Evolutionary conservation across 768 basidiomycete species (phyloP).

Genomic region (Russula olivacea): DNA sequence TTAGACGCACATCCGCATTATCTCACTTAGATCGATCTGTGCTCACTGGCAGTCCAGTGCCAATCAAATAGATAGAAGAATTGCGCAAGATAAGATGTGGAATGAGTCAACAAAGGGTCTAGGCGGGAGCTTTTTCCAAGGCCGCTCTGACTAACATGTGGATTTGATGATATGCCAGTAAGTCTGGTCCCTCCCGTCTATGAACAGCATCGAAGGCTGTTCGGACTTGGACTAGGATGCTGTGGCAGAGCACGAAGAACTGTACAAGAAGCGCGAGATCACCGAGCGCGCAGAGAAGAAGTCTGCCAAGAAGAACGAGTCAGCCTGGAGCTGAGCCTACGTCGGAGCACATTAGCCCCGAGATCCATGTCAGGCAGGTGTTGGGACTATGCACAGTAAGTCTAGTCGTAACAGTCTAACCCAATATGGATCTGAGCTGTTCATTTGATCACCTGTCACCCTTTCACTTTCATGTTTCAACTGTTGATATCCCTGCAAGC

Average conservation of each 20-base stretch:
- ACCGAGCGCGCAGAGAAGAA: slow-evolving; percentile 83
- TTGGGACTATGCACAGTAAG: no score
- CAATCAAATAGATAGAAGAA: background rate
- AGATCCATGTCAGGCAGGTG: background rate
- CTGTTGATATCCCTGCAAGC: background rate
- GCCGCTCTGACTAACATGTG: background rate
- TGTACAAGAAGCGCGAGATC: slow-evolving; percentile 55
- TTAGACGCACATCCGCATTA: background rate
- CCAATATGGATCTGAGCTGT: background rate
- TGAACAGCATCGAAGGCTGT: background rate
- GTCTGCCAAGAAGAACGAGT: slow-evolving; percentile 86
- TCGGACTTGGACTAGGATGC: slow-evolving; percentile 94
- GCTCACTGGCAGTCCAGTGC: background rate
- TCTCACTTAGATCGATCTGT: slow-evolving; percentile 6
- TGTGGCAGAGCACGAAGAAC: slow-evolving; percentile 41
- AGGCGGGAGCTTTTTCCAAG: background rate
- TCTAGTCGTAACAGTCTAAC: background rate
- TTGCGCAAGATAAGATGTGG: background rate
- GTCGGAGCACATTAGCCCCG: background rate
- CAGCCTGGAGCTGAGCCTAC: background rate
- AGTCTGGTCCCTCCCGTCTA: no score
- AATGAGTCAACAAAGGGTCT: background rate
- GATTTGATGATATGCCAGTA: background rate
- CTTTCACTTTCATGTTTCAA: background rate
- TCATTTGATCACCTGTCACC: background rate